A percentile compares a stretch with the other conserved stretches of the same genome.
phyloP scores from a whole-genome alignment of 2,329 filamentous ascomycete species.

The Penicillium brasilianum region DNA sequence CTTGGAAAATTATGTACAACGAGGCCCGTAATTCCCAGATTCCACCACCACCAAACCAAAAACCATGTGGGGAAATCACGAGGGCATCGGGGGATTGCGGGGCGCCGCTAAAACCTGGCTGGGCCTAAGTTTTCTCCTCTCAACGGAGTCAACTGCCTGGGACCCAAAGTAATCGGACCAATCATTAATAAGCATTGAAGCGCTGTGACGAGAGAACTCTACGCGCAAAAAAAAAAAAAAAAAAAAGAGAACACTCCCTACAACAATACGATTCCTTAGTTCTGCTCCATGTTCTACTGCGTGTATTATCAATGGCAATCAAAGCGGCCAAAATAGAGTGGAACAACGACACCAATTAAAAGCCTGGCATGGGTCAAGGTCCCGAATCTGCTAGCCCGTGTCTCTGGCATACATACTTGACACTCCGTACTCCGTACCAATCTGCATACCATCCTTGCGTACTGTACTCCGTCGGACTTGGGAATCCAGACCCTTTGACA shows the following conservation, averaged over 20 bases:
- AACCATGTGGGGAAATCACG: constrained; percentile 17
- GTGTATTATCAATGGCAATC: background rate
- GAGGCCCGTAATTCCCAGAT: background rate
- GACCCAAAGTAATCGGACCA: background rate
- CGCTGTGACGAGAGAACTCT: background rate
- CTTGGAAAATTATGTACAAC: background rate
- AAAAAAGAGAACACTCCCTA: background rate
- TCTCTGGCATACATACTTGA: background rate
- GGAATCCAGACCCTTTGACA: background rate
- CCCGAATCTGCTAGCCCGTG: constrained; percentile 7
- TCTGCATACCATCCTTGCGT: background rate
- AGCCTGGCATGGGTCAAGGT: constrained; percentile 19
- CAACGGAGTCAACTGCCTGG: background rate
- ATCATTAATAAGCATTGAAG: background rate
- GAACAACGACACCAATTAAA: constrained; percentile 15
- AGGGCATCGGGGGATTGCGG: constrained; percentile 19
- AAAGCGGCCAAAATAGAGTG: constrained; percentile 7
- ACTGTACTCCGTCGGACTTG: background rate
- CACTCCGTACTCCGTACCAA: too few species aligned
- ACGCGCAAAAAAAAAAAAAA: too few species aligned
- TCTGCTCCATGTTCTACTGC: too few species aligned
- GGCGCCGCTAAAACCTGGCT: background rate
- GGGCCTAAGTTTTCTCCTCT: background rate
- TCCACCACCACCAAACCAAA: background rate
- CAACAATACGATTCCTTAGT: too few species aligned